These are phyloP conservation scores for Kodamaea fungicola DNA, from an alignment of 1,139 yeast species.

Conservation along the genomic window DNA sequence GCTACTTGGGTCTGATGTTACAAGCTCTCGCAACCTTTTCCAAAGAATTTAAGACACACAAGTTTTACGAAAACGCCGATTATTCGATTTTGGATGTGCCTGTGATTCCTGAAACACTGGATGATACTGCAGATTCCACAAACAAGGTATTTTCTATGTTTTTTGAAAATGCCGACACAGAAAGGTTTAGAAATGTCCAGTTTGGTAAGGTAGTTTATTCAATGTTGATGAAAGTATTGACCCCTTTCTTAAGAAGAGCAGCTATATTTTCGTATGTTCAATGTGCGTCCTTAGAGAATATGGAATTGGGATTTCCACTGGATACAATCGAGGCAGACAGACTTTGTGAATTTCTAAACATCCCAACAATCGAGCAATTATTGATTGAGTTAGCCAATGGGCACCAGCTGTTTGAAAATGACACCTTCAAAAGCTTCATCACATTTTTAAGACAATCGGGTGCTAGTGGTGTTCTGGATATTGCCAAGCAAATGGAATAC, in stretches of 20 bases:
- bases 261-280: slow-evolving; percentile 57
- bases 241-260: slow-evolving; percentile 68
- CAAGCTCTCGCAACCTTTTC: slow-evolving; percentile 28
- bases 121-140: slow-evolving; percentile 15
- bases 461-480: slow-evolving; percentile 6
- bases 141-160: slow-evolving; percentile 14
- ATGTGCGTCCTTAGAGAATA: slow-evolving; percentile 52
- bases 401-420: background rate
- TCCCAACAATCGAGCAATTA: slow-evolving; percentile 33
- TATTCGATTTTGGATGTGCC: slow-evolving; percentile 36
- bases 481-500: slow-evolving; percentile 43
- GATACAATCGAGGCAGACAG: slow-evolving; percentile 53
- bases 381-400: slow-evolving; percentile 10
- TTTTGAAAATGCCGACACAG: slow-evolving; percentile 1
- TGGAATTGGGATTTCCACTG: slow-evolving; percentile 10
- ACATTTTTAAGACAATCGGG: background rate
- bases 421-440: background rate
- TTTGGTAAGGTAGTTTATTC: slow-evolving; percentile 44
- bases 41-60: slow-evolving; percentile 21
- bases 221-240: slow-evolving; percentile 52
- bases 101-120: slow-evolving; percentile 20
- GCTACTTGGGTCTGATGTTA: slow-evolving; percentile 38
- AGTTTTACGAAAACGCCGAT: slow-evolving; percentile 20
- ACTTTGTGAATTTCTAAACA: slow-evolving; percentile 49
- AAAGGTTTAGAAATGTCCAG: background rate